Base-by-base conservation (phyloP, 2,329 filamentous ascomycete species). In the Clarireedia paspali region DNA sequence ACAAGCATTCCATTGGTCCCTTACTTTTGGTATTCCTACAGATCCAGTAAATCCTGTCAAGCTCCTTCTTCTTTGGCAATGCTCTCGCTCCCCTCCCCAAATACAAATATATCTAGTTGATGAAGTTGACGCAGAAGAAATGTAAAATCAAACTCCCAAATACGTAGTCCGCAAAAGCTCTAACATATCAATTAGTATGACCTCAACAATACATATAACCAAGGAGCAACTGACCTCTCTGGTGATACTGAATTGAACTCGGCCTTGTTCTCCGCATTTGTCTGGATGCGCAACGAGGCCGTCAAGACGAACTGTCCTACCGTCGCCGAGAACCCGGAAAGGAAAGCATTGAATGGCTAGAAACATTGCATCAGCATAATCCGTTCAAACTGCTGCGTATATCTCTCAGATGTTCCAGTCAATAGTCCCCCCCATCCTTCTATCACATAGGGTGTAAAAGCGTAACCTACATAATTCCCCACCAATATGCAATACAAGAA, bases 111-210 rank as follows among this genome's bases (percentile, higher is more conserved):
- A 60, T 46, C 77, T 79, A 99, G 81, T 99, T 99, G 78, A 99
- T 97, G 74, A 99, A 99, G 81, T 99, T 99, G 71, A 97, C 85
- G 75, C 91, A 96, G 80, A 99, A 99, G 77, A 97, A 96, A 77
- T 99, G 94, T 72, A 97, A 76, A 70, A 97, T 89, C 71, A 99
- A 72, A 72, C 91, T 96, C 71, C 92, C 94, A 66, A 96, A 89
- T 59, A 99, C 80, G 70, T 88, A 99, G 75, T 99, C 94, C 69
- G 94, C 91, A 72, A 99, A 99, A 40, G 94, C 92, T 71, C 91
- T 95, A 7, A 17, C 64, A 55, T 24, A 15, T 50, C 38, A 45
- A 45, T 64, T 57, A 69, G 61, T 53, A 47, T 47, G 30, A 6
- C 15, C 45, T 56, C 12, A 5, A 9, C 23, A 42, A 12, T 9